These are phyloP conservation scores for Rubroboletus pulcherrimus DNA, from an alignment of 768 basidiomycete genomes.

Conservation along the genomic window DNA sequence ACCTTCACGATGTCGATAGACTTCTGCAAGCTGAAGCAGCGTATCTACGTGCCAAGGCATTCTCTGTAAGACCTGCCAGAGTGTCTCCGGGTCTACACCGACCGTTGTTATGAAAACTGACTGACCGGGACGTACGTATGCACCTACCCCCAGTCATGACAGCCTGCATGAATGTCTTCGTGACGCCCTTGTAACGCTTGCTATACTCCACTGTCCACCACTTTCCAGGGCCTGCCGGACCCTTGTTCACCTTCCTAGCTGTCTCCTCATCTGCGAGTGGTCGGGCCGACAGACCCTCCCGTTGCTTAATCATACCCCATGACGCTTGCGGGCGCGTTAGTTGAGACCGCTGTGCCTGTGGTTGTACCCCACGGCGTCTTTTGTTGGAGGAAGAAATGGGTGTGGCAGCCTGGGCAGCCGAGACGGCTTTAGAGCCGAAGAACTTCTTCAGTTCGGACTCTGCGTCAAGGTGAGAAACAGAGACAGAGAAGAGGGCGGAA, in stretches of 20 bases:
- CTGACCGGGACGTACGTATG: background rate
- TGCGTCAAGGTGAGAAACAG: constrained; percentile 74
- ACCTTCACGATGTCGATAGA: constrained; percentile 79
- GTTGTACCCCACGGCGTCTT: constrained; percentile 35
- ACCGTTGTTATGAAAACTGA: background rate
- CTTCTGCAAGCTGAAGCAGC: constrained; percentile 36
- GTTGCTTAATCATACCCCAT: constrained; percentile 69
- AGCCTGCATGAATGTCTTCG: constrained; percentile 73
- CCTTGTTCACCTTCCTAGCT: constrained; percentile 39
- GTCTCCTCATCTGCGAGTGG: constrained; percentile 54
- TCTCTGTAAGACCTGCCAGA: constrained; percentile 70
- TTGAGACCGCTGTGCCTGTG: constrained; percentile 53
- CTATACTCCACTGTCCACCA: constrained; percentile 92
- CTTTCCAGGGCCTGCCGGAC: constrained; percentile 52
- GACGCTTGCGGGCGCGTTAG: constrained; percentile 71
- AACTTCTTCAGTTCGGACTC: constrained; percentile 91
- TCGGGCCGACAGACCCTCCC: constrained; percentile 72
- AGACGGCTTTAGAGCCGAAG: constrained; percentile 88
- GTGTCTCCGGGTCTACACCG: constrained; percentile 66
- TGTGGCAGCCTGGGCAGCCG: constrained; percentile 46
- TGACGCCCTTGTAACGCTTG: constrained; percentile 77
- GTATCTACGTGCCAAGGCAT: constrained; percentile 94
- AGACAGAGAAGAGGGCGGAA: constrained; percentile 69
- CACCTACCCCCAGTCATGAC: constrained; percentile 77
- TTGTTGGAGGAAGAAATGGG: constrained; percentile 34